Evolutionary conservation across 2,329 filamentous ascomycete genomes (phyloP).

Genomic region (Epichloe sp.): DNA sequence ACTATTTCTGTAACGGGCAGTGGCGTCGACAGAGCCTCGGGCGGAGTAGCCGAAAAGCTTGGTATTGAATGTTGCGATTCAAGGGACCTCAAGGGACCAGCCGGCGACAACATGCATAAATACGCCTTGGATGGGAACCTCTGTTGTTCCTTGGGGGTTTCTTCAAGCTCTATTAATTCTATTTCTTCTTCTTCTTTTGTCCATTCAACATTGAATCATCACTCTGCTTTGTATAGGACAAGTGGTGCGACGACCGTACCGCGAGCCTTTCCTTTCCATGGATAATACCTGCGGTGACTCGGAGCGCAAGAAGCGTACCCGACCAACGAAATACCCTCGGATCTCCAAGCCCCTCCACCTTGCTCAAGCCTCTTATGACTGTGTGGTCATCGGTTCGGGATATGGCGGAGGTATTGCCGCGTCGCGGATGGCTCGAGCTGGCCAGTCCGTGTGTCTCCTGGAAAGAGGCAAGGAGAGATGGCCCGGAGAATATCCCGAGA

Average conservation of each 20-base stretch:
- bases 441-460: conserved; percentile 48
- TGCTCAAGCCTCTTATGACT: conserved; percentile 46
- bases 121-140: too few relatives aligned
- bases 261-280: neutral
- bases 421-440: conserved; percentile 44
- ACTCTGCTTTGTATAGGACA: neutral
- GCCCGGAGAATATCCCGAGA: conserved; percentile 51
- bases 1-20: too few relatives aligned
- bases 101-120: too few relatives aligned
- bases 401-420: conserved; percentile 57
- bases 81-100: too few relatives aligned
- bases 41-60: too few relatives aligned
- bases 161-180: too few relatives aligned
- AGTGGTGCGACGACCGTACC: neutral
- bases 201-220: neutral
- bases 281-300: neutral
- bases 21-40: too few relatives aligned
- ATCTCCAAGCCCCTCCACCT: conserved; percentile 45
- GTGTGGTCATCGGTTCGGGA: conserved; percentile 54
- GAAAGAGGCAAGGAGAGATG: conserved; percentile 52
- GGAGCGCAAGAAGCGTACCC: neutral
- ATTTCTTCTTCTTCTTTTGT: too few relatives aligned
- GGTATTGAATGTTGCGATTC: too few relatives aligned
- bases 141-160: too few relatives aligned
- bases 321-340: conserved; percentile 22